A percentile compares a stretch with the other conserved stretches of the same genome.
These are phyloP conservation scores for Fusarium sp. DNA, from an alignment of 2,329 filamentous ascomycete genomes.

Conservation along the genomic window DNA sequence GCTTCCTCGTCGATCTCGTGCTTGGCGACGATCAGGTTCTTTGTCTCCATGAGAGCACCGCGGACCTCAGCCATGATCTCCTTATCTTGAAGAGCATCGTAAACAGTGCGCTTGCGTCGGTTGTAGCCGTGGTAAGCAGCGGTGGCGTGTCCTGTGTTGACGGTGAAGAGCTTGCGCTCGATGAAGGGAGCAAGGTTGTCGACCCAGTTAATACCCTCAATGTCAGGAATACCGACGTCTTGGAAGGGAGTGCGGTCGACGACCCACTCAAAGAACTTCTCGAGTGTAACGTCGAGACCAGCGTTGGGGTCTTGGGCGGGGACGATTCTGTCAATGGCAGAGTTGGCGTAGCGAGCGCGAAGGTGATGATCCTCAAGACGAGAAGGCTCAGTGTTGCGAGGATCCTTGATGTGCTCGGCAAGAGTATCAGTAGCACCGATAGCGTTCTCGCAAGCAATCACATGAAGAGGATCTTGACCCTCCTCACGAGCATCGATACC, in stretches of 20 bases:
- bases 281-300: constrained; percentile 91
- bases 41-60: constrained; percentile 85
- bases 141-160: constrained; percentile 97
- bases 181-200: constrained; percentile 93
- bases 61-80: constrained; percentile 84
- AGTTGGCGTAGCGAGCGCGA: constrained; percentile 93
- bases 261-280: constrained; percentile 99
- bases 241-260: constrained; percentile 90
- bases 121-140: constrained; percentile 95
- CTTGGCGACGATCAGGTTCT: constrained; percentile 85
- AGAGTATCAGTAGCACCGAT: constrained; percentile 94
- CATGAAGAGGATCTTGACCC: constrained; percentile 64
- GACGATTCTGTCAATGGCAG: constrained; percentile 97
- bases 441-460: constrained; percentile 98
- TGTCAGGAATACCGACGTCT: constrained; percentile 71
- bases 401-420: constrained; percentile 80
- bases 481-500: constrained; percentile 70
- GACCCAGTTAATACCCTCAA: constrained; percentile 93
- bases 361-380: constrained; percentile 74
- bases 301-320: constrained; percentile 84
- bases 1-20: constrained; percentile 80
- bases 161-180: constrained; percentile 98
- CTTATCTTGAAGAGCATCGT: constrained; percentile 85
- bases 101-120: constrained; percentile 85
- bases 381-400: constrained; percentile 75